Conservation (phyloP, 148 eudicot genomes). For the Camellia japonica region DNA sequence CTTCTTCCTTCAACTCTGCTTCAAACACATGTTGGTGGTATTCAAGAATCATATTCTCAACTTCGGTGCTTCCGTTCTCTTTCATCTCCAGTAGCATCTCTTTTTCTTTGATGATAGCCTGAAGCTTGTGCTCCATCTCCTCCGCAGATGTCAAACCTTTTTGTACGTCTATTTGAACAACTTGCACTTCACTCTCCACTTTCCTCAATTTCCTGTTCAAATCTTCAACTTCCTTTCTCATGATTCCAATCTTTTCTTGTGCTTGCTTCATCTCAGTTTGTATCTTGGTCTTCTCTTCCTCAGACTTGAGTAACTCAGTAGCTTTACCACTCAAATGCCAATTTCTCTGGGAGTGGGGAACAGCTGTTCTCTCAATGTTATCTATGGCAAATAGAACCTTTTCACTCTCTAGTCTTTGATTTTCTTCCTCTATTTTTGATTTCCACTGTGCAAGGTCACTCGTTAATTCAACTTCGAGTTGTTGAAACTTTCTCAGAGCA, state of each 20-base stretch:
- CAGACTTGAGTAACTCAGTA: slow-evolving; percentile 74
- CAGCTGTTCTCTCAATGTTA: slow-evolving; percentile 57
- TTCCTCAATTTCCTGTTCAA: slow-evolving; percentile 40
- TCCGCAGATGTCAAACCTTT: slow-evolving; percentile 34
- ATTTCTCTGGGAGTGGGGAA: slow-evolving; percentile 28
- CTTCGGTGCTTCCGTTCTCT: slow-evolving; percentile 50
- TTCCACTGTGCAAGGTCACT: slow-evolving; percentile 40
- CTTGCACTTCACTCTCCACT: slow-evolving; percentile 42
- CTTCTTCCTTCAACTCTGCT: slow-evolving; percentile 47
- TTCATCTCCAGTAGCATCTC: slow-evolving; percentile 51
- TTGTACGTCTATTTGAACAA: slow-evolving; percentile 35
- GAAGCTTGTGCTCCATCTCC: slow-evolving; percentile 51
- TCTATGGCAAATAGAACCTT: slow-evolving; percentile 83
- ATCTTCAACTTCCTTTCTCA: slow-evolving; percentile 48
- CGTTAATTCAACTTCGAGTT: slow-evolving; percentile 49
- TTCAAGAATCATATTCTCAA: slow-evolving; percentile 54
- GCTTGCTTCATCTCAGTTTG: slow-evolving; percentile 60
- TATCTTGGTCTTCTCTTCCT: slow-evolving; percentile 81
- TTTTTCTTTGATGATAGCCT: slow-evolving; percentile 44
- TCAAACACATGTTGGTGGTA: slow-evolving; percentile 55
- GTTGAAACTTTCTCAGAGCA: slow-evolving; percentile 43
- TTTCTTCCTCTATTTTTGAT: slow-evolving; percentile 68
- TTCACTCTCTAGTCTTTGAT: slow-evolving; percentile 52
- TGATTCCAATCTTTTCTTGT: slow-evolving; percentile 46
- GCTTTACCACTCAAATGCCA: slow-evolving; percentile 71